Evolutionary conservation across 805 yeast genomes (phyloP).

Genomic region (Cyberlindnera maritima): DNA sequence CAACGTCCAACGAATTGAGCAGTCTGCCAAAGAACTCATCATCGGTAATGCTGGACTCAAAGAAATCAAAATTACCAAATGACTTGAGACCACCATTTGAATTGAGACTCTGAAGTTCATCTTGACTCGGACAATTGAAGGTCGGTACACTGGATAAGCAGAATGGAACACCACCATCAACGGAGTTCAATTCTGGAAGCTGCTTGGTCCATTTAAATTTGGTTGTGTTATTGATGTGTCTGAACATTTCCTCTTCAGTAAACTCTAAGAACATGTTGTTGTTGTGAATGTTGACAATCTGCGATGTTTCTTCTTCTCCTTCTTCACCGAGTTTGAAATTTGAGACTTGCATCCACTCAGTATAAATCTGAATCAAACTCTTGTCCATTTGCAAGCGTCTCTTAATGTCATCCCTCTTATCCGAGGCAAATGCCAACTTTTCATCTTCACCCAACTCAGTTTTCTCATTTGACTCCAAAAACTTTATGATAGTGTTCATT

Average conservation of each 20-base stretch:
- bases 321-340: not conserved
- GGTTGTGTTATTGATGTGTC: not conserved
- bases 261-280: conserved; percentile 14
- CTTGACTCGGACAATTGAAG: conserved; percentile 3
- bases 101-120: conserved; percentile 1
- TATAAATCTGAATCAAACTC: conserved; percentile 10
- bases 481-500: conserved; percentile 19
- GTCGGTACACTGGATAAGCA: not conserved
- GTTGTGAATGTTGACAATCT: conserved; percentile 17
- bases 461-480: conserved; percentile 17
- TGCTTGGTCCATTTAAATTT: conserved; percentile 5
- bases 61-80: conserved; percentile 2
- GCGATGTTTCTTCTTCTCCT: conserved; percentile 4
- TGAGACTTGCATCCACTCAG: conserved; percentile 21
- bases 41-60: conserved; percentile 6
- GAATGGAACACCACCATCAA: not conserved
- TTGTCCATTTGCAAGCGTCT: conserved; percentile 11
- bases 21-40: conserved; percentile 11
- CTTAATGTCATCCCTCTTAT: conserved; percentile 13
- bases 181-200: not conserved
- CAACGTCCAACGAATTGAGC: conserved; percentile 22
- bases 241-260: conserved; percentile 5
- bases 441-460: conserved; percentile 3
- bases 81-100: conserved; percentile 1
- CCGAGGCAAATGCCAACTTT: not conserved